phyloP scores from a whole-genome alignment of 805 yeast species.

The Metschnikowia kofuensis region DNA sequence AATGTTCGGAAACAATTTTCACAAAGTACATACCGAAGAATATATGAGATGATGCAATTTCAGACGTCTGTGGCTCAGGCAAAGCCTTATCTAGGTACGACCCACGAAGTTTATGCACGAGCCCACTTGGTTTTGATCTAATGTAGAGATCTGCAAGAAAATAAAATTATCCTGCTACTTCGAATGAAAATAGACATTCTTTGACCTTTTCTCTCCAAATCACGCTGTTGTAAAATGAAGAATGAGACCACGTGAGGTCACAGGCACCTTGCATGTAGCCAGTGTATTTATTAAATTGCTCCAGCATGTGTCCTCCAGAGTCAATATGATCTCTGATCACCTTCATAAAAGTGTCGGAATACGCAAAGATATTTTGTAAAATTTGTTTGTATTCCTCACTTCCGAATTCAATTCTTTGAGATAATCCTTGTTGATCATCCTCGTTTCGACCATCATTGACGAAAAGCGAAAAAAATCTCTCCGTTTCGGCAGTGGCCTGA shows the following conservation, averaged over 20 bases:
- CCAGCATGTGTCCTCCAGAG: conserved; percentile 71
- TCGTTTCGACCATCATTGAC: conserved; percentile 17
- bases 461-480: conserved; percentile 33
- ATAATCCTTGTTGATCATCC: conserved; percentile 7
- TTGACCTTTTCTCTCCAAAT: conserved; percentile 55
- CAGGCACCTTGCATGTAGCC: conserved; percentile 90
- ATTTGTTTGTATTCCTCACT: conserved; percentile 46
- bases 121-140: too few relatives aligned
- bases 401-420: conserved; percentile 29
- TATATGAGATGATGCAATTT: too few relatives aligned
- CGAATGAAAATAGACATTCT: not conserved
- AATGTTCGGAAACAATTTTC: too few relatives aligned
- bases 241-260: conserved; percentile 88
- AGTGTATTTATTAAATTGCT: conserved; percentile 76
- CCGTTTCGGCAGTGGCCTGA: conserved; percentile 29
- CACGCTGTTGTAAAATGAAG: conserved; percentile 68
- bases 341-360: conserved; percentile 65
- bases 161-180: not conserved
- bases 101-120: too few relatives aligned
- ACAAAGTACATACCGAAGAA: too few relatives aligned
- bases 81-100: too few relatives aligned
- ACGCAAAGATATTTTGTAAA: conserved; percentile 44
- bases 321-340: conserved; percentile 59
- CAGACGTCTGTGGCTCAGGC: too few relatives aligned
- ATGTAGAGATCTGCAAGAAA: not conserved